Evolutionary conservation across 495 filamentous ascomycete genomes (phyloP).

Genomic region (Cairneyella variabilis): DNA sequence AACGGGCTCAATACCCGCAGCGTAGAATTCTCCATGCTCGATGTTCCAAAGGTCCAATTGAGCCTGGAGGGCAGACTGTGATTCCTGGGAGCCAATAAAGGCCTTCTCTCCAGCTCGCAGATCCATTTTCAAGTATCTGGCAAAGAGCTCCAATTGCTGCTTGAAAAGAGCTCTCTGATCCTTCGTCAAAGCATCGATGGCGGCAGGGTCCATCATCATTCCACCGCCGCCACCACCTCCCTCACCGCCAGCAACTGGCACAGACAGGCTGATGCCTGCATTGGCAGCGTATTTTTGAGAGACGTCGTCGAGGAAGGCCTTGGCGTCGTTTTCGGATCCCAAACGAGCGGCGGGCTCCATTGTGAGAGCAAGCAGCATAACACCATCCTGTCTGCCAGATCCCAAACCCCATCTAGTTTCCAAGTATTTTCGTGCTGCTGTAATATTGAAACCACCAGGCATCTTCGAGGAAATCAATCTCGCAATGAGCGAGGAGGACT

Average conservation of each 20-base stretch:
- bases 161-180: constrained; percentile 94
- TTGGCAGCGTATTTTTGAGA: constrained; percentile 84
- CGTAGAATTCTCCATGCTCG: constrained; percentile 96
- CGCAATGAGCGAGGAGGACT: constrained; percentile 89
- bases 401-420: constrained; percentile 91
- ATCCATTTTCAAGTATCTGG: constrained; percentile 95
- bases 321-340: constrained; percentile 84
- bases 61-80: constrained; percentile 78
- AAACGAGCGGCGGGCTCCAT: constrained; percentile 88
- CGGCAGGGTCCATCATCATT: constrained; percentile 99
- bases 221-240: constrained; percentile 66
- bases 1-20: constrained; percentile 85
- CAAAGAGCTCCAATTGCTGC: constrained; percentile 92
- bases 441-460: constrained; percentile 99
- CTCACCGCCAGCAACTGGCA: constrained; percentile 66
- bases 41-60: constrained; percentile 93
- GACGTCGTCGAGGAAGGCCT: constrained; percentile 82
- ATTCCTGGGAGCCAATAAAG: constrained; percentile 75
- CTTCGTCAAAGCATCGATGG: constrained; percentile 93
- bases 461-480: constrained; percentile 97
- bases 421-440: constrained; percentile 86
- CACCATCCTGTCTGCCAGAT: constrained; percentile 86
- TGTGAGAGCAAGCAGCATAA: constrained; percentile 82
- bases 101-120: constrained; percentile 94
- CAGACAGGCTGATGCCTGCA: constrained; percentile 80